These are phyloP conservation scores for Parafenestella ontariensis DNA, from an alignment of 2,329 filamentous ascomycete genomes.

Conservation along the genomic window DNA sequence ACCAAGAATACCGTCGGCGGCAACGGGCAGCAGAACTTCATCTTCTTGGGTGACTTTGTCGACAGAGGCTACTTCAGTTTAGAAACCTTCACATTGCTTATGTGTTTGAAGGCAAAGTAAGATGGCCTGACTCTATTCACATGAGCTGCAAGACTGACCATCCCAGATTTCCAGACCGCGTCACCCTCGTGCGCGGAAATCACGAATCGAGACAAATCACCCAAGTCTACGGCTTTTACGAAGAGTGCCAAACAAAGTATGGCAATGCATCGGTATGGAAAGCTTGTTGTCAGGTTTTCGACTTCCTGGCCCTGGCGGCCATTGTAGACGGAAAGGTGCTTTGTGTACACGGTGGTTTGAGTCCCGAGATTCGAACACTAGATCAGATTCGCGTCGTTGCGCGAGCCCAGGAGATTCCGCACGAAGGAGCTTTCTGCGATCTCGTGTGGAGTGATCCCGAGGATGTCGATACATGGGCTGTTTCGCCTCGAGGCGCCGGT, in stretches of 20 bases:
- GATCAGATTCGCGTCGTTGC: constrained; percentile 82
- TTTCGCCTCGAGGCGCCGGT: constrained; percentile 72
- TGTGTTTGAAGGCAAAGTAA: constrained; percentile 76
- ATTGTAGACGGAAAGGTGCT: constrained; percentile 99
- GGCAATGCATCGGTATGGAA: constrained; percentile 99
- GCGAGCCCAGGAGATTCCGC: constrained; percentile 90
- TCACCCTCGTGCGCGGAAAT: constrained; percentile 78
- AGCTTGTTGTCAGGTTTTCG: constrained; percentile 98
- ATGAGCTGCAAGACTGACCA: constrained; percentile 3
- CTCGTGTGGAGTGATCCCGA: constrained; percentile 91
- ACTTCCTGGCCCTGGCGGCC: constrained; percentile 95
- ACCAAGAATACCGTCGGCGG: constrained; percentile 52
- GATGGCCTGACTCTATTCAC: constrained; percentile 19
- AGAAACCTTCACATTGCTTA: constrained; percentile 74
- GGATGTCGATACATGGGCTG: constrained; percentile 72
- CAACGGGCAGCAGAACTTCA: constrained; percentile 71
- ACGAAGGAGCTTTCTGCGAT: constrained; percentile 98
- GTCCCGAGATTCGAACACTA: constrained; percentile 93
- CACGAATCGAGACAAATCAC: constrained; percentile 99
- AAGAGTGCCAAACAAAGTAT: constrained; percentile 98
- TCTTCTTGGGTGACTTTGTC: constrained; percentile 75
- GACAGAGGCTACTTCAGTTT: constrained; percentile 77
- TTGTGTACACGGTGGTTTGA: constrained; percentile 95
- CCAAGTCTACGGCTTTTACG: constrained; percentile 99
- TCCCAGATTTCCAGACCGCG: constrained; percentile 70